Evolutionary conservation across 1,139 yeast species (phyloP).

Genomic region (Blastobotrys persicus): DNA sequence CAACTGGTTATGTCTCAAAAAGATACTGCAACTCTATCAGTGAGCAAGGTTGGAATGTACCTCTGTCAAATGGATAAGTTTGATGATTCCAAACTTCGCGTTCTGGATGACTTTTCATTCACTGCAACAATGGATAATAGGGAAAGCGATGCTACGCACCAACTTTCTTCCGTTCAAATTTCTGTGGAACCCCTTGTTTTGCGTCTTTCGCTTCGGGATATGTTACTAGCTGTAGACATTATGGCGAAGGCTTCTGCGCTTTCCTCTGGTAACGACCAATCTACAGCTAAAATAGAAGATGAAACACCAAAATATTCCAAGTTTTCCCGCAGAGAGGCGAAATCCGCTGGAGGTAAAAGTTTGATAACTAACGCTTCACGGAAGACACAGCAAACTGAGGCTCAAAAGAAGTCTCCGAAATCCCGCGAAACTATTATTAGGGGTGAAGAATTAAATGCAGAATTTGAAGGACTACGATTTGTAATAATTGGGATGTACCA

Average conservation of each 20-base stretch:
- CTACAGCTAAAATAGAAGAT: conserved; percentile 16
- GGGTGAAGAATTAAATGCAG: conserved; percentile 70
- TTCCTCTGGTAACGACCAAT: conserved; percentile 26
- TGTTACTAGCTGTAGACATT: conserved; percentile 71
- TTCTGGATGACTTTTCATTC: conserved; percentile 86
- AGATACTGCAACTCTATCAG: conserved; percentile 58
- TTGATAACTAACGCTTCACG: conserved; percentile 9
- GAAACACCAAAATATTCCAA: conserved; percentile 25
- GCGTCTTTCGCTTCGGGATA: conserved; percentile 83
- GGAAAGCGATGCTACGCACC: conserved; percentile 56
- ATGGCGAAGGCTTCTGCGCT: conserved; percentile 68
- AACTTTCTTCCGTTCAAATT: conserved; percentile 62
- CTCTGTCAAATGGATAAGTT: conserved; percentile 70
- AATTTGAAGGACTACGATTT: conserved; percentile 77
- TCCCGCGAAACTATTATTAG: conserved; percentile 38
- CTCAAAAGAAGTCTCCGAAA: conserved; percentile 8
- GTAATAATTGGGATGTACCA: conserved; percentile 92
- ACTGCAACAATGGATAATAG: conserved; percentile 72
- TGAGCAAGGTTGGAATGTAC: conserved; percentile 83
- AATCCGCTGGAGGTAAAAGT: conserved; percentile 13
- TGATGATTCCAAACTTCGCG: conserved; percentile 59
- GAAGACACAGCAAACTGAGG: not conserved
- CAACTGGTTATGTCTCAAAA: conserved; percentile 74
- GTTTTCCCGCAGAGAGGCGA: conserved; percentile 24
- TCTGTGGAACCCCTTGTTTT: conserved; percentile 78